Evolutionary conservation across 225 moss, liverwort and hornwort species (phyloP).

Genomic region (Polytrichum formosum): DNA sequence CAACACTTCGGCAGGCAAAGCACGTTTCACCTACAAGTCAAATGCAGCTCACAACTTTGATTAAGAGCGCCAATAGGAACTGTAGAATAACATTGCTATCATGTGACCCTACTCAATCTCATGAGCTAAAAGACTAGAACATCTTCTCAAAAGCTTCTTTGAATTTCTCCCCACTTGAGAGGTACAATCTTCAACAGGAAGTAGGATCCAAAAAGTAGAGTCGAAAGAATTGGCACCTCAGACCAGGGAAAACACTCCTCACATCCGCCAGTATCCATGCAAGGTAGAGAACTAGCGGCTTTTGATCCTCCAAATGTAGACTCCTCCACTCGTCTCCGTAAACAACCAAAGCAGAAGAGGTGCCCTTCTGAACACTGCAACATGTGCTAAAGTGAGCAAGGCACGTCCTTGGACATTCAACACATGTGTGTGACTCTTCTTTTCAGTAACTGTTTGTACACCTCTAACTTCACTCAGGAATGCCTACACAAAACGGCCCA

Average conservation of each 20-base stretch:
- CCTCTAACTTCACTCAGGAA: no score
- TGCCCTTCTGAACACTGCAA: slow-evolving; percentile 90
- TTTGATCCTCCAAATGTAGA: slow-evolving; percentile 70
- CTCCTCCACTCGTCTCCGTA: slow-evolving; percentile 73
- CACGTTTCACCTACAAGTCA: slow-evolving; percentile 55
- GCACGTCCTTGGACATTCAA: neutral
- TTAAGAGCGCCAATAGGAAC: neutral
- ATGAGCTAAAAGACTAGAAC: no score
- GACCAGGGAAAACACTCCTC: slow-evolving; percentile 74
- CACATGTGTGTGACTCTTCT: no score
- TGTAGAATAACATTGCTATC: no score
- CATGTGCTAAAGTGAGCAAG: slow-evolving; percentile 1
- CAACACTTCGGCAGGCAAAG: slow-evolving; percentile 63
- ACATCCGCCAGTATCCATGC: slow-evolving; percentile 81
- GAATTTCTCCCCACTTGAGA: neutral
- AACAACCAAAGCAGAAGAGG: slow-evolving; percentile 76
- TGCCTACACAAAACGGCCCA: no score
- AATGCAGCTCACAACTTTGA: neutral
- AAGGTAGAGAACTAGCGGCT: slow-evolving; percentile 49
- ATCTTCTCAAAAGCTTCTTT: no score
- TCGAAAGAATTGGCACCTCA: slow-evolving; percentile 43
- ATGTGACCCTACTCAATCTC: no score
- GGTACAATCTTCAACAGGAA: neutral
- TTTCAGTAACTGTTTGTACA: no score
- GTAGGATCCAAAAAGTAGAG: neutral